Base-by-base conservation (phyloP, 2,329 filamentous ascomycete species). In the Hymenoscyphus repandus region DNA sequence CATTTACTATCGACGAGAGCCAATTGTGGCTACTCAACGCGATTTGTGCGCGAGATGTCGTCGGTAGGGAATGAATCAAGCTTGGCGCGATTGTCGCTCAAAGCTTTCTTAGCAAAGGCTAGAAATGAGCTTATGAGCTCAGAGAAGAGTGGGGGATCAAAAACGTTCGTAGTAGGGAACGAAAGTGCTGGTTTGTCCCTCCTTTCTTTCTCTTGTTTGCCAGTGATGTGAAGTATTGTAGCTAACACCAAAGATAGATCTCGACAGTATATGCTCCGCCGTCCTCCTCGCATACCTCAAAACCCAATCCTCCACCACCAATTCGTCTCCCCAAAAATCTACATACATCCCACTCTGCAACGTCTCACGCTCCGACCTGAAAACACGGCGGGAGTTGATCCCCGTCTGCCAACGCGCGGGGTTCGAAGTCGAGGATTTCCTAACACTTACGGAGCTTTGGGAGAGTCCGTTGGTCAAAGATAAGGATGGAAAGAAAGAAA, bases 211-310 rank as follows among this genome's bases (percentile, higher is more conserved):
- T 27, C 22, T n/a, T n/a, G n/a, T n/a, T n/a, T 7, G 22, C 22
- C 22, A 7, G 22, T 27, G 22, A 4, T 7, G 22, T 27, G 22
- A 27, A 7, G 22, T 27, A 7, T 27, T 4, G 22, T 27, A 7
- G 22, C 15, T 11, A 37, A 37, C 34, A 5, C 10, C 7, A 13
- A 6, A 37, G 6, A 27, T 49, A 87, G 88, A 93, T 60, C 82
- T 93, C 49, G 88, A 93, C 70, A 91, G 88, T 1, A 78, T 93
- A 58, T 88, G 85, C 67, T 85, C 82, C 27, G 80, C 88, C 22
- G 70, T 93, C 15, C 69, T 91, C 22, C 81, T 86, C 53, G 86
- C 88, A 50, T 93, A 91, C 68, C 72, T 92, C 34, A 80, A 82
- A 56, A 85, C 81, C 32, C 77, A 82, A 63, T 66, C 75, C 4